Base-by-base conservation (phyloP, 768 basidiomycete species). In the Kwoniella pini region DNA sequence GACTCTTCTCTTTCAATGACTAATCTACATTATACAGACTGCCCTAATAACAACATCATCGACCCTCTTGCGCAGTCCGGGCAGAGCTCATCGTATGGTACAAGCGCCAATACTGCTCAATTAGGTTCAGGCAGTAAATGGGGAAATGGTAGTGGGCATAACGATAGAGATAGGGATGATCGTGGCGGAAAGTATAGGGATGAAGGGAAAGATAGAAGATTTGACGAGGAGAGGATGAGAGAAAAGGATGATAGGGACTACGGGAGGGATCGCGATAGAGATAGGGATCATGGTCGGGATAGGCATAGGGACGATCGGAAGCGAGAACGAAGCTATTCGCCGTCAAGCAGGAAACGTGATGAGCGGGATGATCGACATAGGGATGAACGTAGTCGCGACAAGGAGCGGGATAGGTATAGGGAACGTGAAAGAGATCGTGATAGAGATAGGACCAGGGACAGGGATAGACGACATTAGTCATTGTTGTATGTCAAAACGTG, bases 41-140 rank as follows among this genome's bases (percentile, higher is more conserved):
- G 76, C 43, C 75, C 76, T 0, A 78, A 76, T 55, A 68, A 70
- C 53, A 65, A 72, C 55, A 60, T 74, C 66, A 69, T 70, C 40
- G 68, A 69, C 46, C 63, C 65, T 2, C 54, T 40, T 31, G 27
- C 39, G 10, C 39, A 26, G 15, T 31, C 33, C 9, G 60, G 60
- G 9, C 39, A 31, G 26, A 49, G 39, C 26, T 21, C 43, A 1
- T 30, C 19, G 15, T 57, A 30, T 24, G 59, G 70, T 15, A 68
- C 66, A 11, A 71, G 65, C 24, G 63, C 71, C 11, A 69, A 70
- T 28, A 60, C 60, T 13, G 59, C 68, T 26, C 45, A 58, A 13
- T 55, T 71, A 4, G 69, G 71, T 4, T 42, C 26, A 15, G 67
- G 65, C 4, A 49, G 46, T 45, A 44, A 52, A 42, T 62, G 52